phyloP scores from a whole-genome alignment of 2,329 filamentous ascomycete genomes.

The Diaporthe sp. region DNA sequence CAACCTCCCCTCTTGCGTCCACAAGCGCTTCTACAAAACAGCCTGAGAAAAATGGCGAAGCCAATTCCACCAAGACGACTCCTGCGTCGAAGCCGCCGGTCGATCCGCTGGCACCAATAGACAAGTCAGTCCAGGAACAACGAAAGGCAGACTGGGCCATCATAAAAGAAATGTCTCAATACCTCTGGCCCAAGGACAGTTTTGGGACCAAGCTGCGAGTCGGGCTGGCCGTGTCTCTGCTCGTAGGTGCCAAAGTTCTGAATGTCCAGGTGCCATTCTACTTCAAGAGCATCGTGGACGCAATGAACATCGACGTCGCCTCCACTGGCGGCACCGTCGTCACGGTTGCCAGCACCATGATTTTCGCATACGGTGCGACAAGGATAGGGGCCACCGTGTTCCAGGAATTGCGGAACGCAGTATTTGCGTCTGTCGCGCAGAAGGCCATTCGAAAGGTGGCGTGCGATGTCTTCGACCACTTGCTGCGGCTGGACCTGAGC shows the following conservation, averaged over 20 bases:
- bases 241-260: slow-evolving; percentile 92
- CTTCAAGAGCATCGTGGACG: slow-evolving; percentile 97
- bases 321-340: slow-evolving; percentile 88
- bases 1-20: background rate
- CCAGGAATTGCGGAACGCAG: slow-evolving; percentile 93
- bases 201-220: slow-evolving; percentile 87
- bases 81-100: slow-evolving; percentile 28
- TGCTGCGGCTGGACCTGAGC: slow-evolving; percentile 88
- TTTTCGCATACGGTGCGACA: slow-evolving; percentile 90
- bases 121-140: slow-evolving; percentile 85
- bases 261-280: slow-evolving; percentile 99
- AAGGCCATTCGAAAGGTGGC: slow-evolving; percentile 95
- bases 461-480: slow-evolving; percentile 90
- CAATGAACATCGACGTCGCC: slow-evolving; percentile 96
- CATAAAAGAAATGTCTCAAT: slow-evolving; percentile 96
- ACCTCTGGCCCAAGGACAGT: slow-evolving; percentile 95
- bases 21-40: background rate
- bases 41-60: background rate
- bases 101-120: slow-evolving; percentile 73
- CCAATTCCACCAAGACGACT: background rate
- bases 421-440: slow-evolving; percentile 96
- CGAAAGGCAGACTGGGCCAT: slow-evolving; percentile 98
- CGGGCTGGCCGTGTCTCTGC: slow-evolving; percentile 82
- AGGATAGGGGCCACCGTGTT: slow-evolving; percentile 91
- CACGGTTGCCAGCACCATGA: slow-evolving; percentile 91